These are phyloP conservation scores for Mycena belliarum DNA, from an alignment of 768 basidiomycete species.

Conservation along the genomic window DNA sequence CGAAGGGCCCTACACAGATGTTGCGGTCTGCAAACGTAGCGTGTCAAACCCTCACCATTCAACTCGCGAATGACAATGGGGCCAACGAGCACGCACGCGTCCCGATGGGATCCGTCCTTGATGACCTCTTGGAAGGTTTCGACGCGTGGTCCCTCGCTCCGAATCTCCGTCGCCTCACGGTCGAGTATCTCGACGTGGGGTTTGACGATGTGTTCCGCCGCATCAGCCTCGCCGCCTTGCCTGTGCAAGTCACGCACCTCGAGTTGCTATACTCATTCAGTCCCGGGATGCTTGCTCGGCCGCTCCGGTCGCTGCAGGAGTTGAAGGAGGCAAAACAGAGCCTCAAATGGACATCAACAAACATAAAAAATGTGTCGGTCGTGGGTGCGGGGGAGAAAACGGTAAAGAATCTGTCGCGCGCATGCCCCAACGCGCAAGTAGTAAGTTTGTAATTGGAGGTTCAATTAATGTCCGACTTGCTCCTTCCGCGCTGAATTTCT, in stretches of 20 bases:
- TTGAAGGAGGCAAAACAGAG: background rate
- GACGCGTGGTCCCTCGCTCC: slow-evolving; percentile 1
- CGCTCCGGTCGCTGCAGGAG: background rate
- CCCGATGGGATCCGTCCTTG: slow-evolving; percentile 12
- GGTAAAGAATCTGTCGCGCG: no score
- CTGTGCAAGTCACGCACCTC: slow-evolving; percentile 2
- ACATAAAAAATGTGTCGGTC: background rate
- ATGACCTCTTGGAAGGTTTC: background rate
- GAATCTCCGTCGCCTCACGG: slow-evolving; percentile 5
- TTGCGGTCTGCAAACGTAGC: slow-evolving; percentile 7
- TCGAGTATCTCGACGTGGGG: slow-evolving; percentile 7
- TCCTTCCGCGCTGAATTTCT: no score
- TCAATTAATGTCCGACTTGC: no score
- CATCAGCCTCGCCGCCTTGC: background rate
- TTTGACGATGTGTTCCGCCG: slow-evolving; percentile 12
- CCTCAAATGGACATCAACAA: background rate
- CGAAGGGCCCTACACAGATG: no score
- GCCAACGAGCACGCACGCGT: background rate
- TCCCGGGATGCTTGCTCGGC: background rate
- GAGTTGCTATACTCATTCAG: slow-evolving; percentile 7
- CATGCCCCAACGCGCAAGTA: no score
- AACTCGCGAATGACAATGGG: background rate
- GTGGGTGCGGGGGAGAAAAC: no score
- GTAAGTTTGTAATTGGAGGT: no score
- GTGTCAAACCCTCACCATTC: slow-evolving; percentile 9